Evolutionary conservation across 1,284 basidiomycete species (phyloP).

Genomic region (Fomitopsis schrenkii): DNA sequence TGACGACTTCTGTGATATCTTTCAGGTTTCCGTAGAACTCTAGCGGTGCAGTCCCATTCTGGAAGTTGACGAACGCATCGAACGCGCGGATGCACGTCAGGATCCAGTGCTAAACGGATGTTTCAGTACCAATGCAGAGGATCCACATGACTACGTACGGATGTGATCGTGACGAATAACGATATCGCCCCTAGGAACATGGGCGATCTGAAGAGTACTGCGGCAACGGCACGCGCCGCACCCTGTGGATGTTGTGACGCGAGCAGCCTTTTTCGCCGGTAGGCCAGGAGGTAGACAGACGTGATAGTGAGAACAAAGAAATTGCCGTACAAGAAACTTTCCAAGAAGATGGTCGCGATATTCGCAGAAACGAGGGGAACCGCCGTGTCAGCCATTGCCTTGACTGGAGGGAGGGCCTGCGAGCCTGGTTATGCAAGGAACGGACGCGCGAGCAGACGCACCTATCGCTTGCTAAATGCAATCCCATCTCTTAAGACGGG

Average conservation of each 20-base stretch:
- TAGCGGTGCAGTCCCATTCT: neutral
- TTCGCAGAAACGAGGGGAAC: neutral
- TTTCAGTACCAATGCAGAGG: neutral
- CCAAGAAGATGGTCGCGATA: neutral
- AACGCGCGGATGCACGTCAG: neutral
- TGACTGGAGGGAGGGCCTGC: neutral
- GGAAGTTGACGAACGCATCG: neutral
- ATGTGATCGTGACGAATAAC: neutral
- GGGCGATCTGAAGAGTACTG: neutral
- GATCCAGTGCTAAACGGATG: neutral
- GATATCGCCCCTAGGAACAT: neutral
- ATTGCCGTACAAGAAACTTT: conserved; percentile 3
- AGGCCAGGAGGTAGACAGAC: neutral
- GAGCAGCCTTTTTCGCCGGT: neutral
- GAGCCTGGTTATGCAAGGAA: neutral
- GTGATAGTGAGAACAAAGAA: neutral
- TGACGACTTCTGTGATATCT: neutral
- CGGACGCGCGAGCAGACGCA: neutral
- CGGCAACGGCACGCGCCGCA: neutral
- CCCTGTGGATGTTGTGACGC: neutral
- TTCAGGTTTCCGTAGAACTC: neutral
- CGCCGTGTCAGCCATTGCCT: neutral
- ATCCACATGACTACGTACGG: neutral
- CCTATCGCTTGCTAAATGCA: no score
- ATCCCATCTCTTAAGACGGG: no score